Evolutionary conservation across 495 filamentous ascomycete genomes (phyloP).

Genomic region (Neurospora hispaniola): DNA sequence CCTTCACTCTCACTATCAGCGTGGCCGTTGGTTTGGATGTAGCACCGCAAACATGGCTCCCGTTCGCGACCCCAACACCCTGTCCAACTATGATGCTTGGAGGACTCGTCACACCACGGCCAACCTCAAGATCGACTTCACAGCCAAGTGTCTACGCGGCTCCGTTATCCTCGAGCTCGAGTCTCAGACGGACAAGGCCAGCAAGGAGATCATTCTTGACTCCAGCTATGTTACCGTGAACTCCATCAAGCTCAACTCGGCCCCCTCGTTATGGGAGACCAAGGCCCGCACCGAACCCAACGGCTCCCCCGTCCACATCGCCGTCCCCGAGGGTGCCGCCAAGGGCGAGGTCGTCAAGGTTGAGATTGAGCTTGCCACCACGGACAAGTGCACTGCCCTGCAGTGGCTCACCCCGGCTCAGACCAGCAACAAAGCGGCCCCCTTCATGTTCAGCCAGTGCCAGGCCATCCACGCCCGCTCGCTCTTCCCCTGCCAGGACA

Average conservation of each 20-base stretch:
- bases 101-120: constrained; percentile 68
- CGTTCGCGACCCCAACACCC: constrained; percentile 77
- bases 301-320: constrained; percentile 69
- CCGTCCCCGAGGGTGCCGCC: constrained; percentile 49
- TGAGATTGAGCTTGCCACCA: constrained; percentile 53
- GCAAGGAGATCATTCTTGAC: constrained; percentile 73
- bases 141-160: constrained; percentile 59
- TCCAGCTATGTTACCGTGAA: constrained; percentile 67
- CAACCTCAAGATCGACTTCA: constrained; percentile 72
- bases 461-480: constrained; percentile 92
- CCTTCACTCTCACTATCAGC: constrained; percentile 4
- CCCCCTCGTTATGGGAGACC: constrained; percentile 53
- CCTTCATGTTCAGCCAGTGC: constrained; percentile 97
- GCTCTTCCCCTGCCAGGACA: constrained; percentile 94
- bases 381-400: constrained; percentile 76
- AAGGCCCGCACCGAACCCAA: constrained; percentile 59
- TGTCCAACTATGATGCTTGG: constrained; percentile 84
- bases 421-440: constrained; percentile 84
- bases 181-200: constrained; percentile 55
- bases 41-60: constrained; percentile 39
- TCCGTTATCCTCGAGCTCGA: constrained; percentile 64
- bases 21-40: constrained; percentile 16
- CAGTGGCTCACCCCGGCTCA: constrained; percentile 90
- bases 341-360: constrained; percentile 54
- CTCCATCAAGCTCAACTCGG: constrained; percentile 50